Evolutionary conservation across 371 early-diverging fungal genomes (phyloP), one percentile per base, ranked within the genome.

Genomic region (Ordospora colligata): DNA sequence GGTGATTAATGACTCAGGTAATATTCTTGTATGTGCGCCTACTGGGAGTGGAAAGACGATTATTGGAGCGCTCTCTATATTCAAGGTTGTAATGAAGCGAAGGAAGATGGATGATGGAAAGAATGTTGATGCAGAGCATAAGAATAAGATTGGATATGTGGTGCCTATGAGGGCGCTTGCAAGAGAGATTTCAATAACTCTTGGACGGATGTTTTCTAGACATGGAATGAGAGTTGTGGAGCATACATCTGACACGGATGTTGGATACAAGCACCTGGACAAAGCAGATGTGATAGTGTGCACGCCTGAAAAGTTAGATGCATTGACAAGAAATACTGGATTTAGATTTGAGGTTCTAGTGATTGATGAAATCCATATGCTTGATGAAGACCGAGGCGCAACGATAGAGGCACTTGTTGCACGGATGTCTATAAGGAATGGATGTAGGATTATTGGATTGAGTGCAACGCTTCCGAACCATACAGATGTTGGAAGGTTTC

Each of bases 41-140:
- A 78, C 78, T 17, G 78, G 78, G 22, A 52, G 67, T 54, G 78
- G 78, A 49, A 78, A 78, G 43, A 73, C 78, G 46, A 49, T 67
- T 1, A 46, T 73, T 17, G 78, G 68, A 42, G 45, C 67, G 7
- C 25, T 78, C 32, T 58, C 54, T 4, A 73, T 78, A 58, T 50
- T 47, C 27, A 63, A 45, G 52, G 21, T 32, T 3, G 7, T 42
- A 17, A 21, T 19, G 23, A n/a, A 47, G 5, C 51, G 42, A 19
- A 19, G 49, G 45, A 62, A 25, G 42, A 22, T 40, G 21, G 32
- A 5, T 32, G 32, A 32, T 32, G 32, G 2, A 5, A 32, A 32
- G 32, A 32, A 32, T 32, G 32, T 5, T 32, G 32, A 5, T 2
- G 43, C 14, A 9, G 37, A 23, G n/a, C 1, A 5, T 2, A 5